A percentile compares a stretch with the other conserved stretches of the same genome.
phyloP scores from a whole-genome alignment of 805 yeast genomes.

The Tetrapisispora iriomotensis region DNA sequence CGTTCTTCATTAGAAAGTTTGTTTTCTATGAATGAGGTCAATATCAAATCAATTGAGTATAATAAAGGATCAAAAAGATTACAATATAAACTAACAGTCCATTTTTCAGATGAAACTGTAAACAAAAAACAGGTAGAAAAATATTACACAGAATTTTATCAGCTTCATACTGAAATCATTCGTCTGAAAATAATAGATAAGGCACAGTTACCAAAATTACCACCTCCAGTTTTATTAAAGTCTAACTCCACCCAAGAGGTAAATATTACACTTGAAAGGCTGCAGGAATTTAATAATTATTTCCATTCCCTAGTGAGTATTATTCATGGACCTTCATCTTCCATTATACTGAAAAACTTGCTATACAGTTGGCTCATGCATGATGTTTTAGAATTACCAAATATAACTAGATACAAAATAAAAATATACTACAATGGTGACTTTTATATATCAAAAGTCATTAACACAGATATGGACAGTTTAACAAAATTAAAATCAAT shows the following conservation, averaged over 20 bases:
- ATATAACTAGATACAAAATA: conserved; percentile 8
- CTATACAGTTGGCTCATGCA: conserved; percentile 7
- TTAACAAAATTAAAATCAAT: conserved; percentile 7
- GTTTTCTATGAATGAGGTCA: neutral
- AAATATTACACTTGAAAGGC: conserved; percentile 4
- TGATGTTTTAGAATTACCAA: neutral
- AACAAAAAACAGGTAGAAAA: conserved; percentile 5
- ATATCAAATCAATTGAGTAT: conserved; percentile 6
- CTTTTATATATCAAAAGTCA: conserved; percentile 16
- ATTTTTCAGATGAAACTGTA: conserved; percentile 6
- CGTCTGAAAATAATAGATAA: neutral
- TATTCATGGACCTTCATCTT: neutral
- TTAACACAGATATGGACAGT: conserved; percentile 7
- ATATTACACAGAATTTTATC: conserved; percentile 18
- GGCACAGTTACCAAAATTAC: conserved; percentile 7
- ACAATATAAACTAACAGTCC: conserved; percentile 12
- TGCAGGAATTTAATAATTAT: conserved; percentile 7
- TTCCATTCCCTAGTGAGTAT: conserved; percentile 1
- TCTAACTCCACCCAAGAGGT: neutral
- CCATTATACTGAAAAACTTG: neutral
- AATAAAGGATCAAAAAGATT: conserved; percentile 8
- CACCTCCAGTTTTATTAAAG: conserved; percentile 5
- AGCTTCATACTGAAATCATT: conserved; percentile 11
- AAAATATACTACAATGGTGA: conserved; percentile 15
- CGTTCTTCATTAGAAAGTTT: neutral